Evolutionary conservation across 257 asterid genomes (phyloP).

Genomic region (Fraxinus cuspidata): DNA sequence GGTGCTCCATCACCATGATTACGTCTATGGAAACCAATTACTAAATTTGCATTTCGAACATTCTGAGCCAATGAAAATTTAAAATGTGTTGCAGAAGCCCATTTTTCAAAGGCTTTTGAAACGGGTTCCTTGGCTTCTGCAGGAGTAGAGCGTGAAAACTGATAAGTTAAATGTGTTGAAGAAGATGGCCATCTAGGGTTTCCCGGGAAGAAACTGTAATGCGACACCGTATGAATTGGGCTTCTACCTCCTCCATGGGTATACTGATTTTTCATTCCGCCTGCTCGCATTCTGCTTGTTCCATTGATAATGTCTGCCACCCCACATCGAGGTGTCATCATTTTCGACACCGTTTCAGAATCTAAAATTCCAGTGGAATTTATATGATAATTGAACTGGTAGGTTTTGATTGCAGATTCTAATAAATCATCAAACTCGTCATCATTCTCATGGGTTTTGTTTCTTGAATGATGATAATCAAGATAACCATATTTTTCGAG

Average conservation of each 20-base stretch:
- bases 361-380: slow-evolving; percentile 33
- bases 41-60: slow-evolving; percentile 19
- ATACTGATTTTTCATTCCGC: not conserved
- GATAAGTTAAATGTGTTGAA: slow-evolving; percentile 28
- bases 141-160: slow-evolving; percentile 13
- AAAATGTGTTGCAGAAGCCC: slow-evolving; percentile 32
- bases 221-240: slow-evolving; percentile 25
- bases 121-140: not conserved
- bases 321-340: slow-evolving; percentile 42
- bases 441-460: slow-evolving; percentile 1
- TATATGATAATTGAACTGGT: slow-evolving; percentile 31
- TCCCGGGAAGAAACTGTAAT: slow-evolving; percentile 22
- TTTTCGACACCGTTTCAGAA: slow-evolving; percentile 20
- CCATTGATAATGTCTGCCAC: slow-evolving; percentile 36
- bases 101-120: slow-evolving; percentile 27
- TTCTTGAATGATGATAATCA: not conserved
- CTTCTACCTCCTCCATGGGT: not conserved
- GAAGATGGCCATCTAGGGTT: slow-evolving; percentile 34
- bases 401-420: slow-evolving; percentile 36
- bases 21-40: slow-evolving; percentile 24
- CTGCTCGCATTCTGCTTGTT: slow-evolving; percentile 27
- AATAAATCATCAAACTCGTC: slow-evolving; percentile 30
- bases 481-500: slow-evolving; percentile 39
- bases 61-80: slow-evolving; percentile 7
- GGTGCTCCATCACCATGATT: slow-evolving; percentile 32